Evolutionary conservation across 768 basidiomycete genomes (phyloP).

Genomic region (Favolaschia claudopus): DNA sequence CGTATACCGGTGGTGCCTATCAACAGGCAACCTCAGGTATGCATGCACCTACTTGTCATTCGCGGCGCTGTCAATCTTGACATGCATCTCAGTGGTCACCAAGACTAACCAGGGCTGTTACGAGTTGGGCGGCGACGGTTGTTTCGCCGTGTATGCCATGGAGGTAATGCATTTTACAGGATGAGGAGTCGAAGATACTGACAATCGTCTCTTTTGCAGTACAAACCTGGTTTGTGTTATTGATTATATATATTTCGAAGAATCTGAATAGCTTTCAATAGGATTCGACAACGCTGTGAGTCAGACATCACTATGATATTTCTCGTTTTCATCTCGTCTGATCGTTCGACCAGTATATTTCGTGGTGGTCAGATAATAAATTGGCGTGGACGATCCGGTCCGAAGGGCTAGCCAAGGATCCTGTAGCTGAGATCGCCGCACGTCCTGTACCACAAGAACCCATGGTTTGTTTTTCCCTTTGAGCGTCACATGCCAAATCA

Average conservation of each 20-base stretch:
- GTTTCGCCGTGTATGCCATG: constrained; percentile 69
- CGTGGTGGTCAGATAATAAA: constrained; percentile 65
- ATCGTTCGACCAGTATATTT: constrained; percentile 66
- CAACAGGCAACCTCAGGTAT: constrained; percentile 89
- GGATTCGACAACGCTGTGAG: constrained; percentile 14
- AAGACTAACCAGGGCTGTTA: constrained; percentile 65
- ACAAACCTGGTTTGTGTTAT: constrained; percentile 49
- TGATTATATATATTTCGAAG: constrained; percentile 1
- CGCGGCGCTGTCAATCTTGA: too few species aligned
- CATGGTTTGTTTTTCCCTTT: constrained; percentile 52
- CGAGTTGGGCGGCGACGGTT: constrained; percentile 50
- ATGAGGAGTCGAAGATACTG: neutral
- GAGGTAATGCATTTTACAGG: constrained; percentile 58
- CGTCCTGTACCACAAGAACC: constrained; percentile 71
- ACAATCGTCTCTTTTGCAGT: constrained; percentile 36
- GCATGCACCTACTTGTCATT: too few species aligned
- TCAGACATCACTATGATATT: neutral
- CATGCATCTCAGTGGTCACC: constrained; percentile 39
- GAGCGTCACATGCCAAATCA: neutral
- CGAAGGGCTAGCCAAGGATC: constrained; percentile 61
- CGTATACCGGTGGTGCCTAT: constrained; percentile 75
- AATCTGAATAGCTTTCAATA: neutral
- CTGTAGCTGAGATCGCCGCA: constrained; percentile 50
- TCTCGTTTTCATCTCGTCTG: neutral
- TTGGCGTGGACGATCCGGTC: constrained; percentile 68